A percentile compares a stretch with the other conserved stretches of the same genome.
phyloP scores from a whole-genome alignment of 306 rosid genomes.

The Elaeagnus macrophylla region DNA sequence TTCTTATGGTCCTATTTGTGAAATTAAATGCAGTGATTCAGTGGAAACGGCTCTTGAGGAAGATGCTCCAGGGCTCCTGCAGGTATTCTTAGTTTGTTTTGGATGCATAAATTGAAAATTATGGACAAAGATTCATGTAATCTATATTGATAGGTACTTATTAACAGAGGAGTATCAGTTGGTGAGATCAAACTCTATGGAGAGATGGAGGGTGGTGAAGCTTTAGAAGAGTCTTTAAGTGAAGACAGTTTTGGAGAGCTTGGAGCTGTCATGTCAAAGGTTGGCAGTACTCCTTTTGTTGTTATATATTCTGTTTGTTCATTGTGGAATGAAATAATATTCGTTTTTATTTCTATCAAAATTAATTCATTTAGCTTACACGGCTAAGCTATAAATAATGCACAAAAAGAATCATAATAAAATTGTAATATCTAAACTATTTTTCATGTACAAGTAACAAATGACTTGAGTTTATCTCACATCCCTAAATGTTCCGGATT shows the following conservation, averaged over 20 bases:
- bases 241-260: slow-evolving; percentile 66
- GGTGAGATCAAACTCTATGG: slow-evolving; percentile 85
- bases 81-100: slow-evolving; percentile 40
- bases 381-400: too few relatives aligned
- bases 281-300: slow-evolving; percentile 20
- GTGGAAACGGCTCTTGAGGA: slow-evolving; percentile 77
- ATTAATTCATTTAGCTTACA: too few relatives aligned
- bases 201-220: slow-evolving; percentile 54
- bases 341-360: too few relatives aligned
- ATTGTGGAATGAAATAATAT: too few relatives aligned
- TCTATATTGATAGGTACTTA: slow-evolving; percentile 49
- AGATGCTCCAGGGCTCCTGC: slow-evolving; percentile 95
- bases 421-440: too few relatives aligned
- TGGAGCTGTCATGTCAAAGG: slow-evolving; percentile 74
- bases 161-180: slow-evolving; percentile 59
- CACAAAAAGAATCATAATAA: too few relatives aligned
- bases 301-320: slow-evolving; percentile 8
- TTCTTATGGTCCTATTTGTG: slow-evolving; percentile 9
- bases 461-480: too few relatives aligned
- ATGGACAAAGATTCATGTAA: slow-evolving; percentile 25
- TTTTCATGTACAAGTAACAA: too few relatives aligned
- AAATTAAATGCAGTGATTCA: slow-evolving; percentile 57
- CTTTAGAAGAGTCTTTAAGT: slow-evolving; percentile 51
- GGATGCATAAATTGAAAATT: slow-evolving; percentile 21
- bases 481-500: too few relatives aligned